Evolutionary conservation across 2,329 filamentous ascomycete genomes (phyloP), one percentile per base, ranked within the genome.

Genomic region (Curvularia spicifera): DNA sequence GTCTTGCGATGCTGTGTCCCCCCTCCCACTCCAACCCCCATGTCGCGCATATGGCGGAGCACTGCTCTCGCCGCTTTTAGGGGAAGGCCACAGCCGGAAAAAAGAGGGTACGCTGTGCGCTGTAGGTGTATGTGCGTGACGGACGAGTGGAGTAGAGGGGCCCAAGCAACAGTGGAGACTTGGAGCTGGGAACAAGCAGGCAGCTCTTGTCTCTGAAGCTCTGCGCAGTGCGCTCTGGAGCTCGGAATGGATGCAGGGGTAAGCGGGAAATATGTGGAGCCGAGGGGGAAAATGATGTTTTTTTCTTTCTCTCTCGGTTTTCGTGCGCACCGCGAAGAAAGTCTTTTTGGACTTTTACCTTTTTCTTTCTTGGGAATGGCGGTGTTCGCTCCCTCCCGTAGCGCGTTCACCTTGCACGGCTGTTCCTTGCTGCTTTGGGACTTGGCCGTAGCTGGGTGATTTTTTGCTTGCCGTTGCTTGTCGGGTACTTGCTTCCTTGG

Each of bases 11-110:
- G 29, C 29, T 31, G 29, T 31, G 29, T 4, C 28, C 10, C 10
- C 29, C 29, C 26, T 28, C 26, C 26, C 26, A 28, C 26, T 28
- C 18, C 22, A 43, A 22, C 15, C 15, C 29, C 40, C 29, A 29
- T 35, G 52, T 35, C 35, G 52, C 47, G 37, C 52, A 50, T 24
- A 43, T 42, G 47, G 28, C 40, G 46, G 22, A 29, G 43, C n/a
- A 15, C 45, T 22, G 28, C 29, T 35, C 22, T 47, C n/a, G 29
- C 45, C 13, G 45, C 45, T 35, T 47, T 47, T 2, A 37, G 15
- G 5, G 1, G 15, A 18, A 7, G 29, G 10, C 10, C 8, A 12
- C 9, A 31, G 13, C 33, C 33, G 33, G 9, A 35, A n/a, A 15
- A 35, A 35, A 35, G 33, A 35, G 33, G 33, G 13, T 35, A 8